phyloP scores from a whole-genome alignment of 345 rosid species.

The Clarkia xantiana region DNA sequence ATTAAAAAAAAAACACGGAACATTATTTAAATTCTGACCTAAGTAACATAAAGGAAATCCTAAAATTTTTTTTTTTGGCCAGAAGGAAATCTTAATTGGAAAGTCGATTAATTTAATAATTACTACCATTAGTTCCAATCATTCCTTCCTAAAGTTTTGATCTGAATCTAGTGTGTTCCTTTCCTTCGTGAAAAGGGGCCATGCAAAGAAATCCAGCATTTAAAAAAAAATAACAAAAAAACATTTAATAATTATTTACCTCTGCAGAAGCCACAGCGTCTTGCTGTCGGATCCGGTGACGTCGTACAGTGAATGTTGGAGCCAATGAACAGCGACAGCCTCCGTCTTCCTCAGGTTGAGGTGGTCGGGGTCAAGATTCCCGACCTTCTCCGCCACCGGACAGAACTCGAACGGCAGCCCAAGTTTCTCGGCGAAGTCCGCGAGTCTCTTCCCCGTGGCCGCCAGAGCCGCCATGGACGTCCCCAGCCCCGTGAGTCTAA shows the following conservation, averaged over 20 bases:
- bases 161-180: too few relatives aligned
- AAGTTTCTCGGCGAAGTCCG: constrained; percentile 80
- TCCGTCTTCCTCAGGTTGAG: constrained; percentile 72
- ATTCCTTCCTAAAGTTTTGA: too few relatives aligned
- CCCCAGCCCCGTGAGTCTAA: constrained; percentile 88
- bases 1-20: too few relatives aligned
- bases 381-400: constrained; percentile 80
- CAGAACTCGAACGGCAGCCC: constrained; percentile 78
- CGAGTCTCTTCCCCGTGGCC: constrained; percentile 82
- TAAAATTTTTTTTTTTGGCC: too few relatives aligned
- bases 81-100: too few relatives aligned
- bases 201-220: too few relatives aligned
- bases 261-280: constrained; percentile 69
- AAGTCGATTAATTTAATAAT: too few relatives aligned
- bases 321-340: constrained; percentile 94
- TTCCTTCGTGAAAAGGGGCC: too few relatives aligned
- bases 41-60: too few relatives aligned
- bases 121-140: too few relatives aligned
- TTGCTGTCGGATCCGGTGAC: constrained; percentile 90
- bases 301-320: constrained; percentile 95
- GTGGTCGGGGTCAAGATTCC: constrained; percentile 63
- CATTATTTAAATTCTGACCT: too few relatives aligned
- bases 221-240: too few relatives aligned
- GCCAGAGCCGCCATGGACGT: constrained; percentile 78
- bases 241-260: constrained; percentile 23